phyloP scores from a whole-genome alignment of 1,284 basidiomycete species.

The Marasmius oreades region DNA sequence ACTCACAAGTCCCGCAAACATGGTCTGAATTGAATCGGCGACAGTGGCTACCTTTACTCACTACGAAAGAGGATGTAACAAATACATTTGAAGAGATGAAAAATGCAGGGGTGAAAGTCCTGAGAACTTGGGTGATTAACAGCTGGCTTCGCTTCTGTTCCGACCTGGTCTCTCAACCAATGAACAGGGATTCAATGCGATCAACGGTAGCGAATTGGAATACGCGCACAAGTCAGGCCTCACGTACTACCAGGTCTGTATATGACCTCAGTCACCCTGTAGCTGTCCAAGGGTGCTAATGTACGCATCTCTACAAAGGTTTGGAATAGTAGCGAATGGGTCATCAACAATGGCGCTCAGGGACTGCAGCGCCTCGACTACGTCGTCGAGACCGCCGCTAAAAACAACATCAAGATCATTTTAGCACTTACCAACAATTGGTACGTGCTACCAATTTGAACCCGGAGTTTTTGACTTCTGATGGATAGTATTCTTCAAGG shows the following conservation, averaged over 20 bases:
- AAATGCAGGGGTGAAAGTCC: slow-evolving; percentile 33
- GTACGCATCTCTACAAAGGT: slow-evolving; percentile 24
- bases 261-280: background rate
- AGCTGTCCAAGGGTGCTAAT: background rate
- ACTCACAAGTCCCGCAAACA: background rate
- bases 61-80: slow-evolving; percentile 33
- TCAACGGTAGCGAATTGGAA: slow-evolving; percentile 41
- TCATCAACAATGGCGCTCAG: slow-evolving; percentile 46
- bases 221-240: slow-evolving; percentile 38
- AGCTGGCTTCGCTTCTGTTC: no score
- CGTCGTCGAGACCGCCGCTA: slow-evolving; percentile 44
- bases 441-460: slow-evolving; percentile 22
- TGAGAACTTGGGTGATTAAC: slow-evolving; percentile 38
- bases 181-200: slow-evolving; percentile 46
- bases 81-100: slow-evolving; percentile 33
- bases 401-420: slow-evolving; percentile 49
- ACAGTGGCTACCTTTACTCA: slow-evolving; percentile 40
- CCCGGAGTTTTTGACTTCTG: background rate
- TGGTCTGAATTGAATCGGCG: background rate
- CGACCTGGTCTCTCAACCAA: background rate
- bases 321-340: slow-evolving; percentile 49
- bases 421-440: slow-evolving; percentile 56
- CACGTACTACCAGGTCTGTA: slow-evolving; percentile 48
- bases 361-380: slow-evolving; percentile 52
- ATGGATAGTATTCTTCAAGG: slow-evolving; percentile 17